Evolutionary conservation across 1,284 basidiomycete species (phyloP), one percentile per base, ranked within the genome.

Genomic region (Irpex rosettiformis): DNA sequence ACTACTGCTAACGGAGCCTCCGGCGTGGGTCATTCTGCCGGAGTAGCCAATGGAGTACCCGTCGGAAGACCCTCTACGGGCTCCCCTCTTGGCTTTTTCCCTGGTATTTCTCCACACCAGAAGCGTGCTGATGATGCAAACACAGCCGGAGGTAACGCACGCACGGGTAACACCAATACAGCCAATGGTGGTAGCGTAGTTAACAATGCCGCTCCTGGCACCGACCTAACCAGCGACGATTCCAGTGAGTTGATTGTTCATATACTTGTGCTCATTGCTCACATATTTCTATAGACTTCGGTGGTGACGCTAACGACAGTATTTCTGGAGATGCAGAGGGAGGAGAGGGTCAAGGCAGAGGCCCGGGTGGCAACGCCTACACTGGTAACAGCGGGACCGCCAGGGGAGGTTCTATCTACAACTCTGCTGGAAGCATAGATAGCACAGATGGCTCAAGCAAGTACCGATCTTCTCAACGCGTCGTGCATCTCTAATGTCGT

Each of bases 351-450:
- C 30, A 58, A 28, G 62, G 60, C 3, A 30, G 29, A 18, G 62
- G 62, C 11, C 62, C 62, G 3, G 62, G 62, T 24, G 62, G 62
- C 33, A 64, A 64, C 42, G 62, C 60, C 4, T 51, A 43, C 37
- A 60, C 62, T 11, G 62, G 62, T 16, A 57, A 60, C 48, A 37
- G 58, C 13, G 62, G 58, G 7, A 33, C 55, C 18, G 30, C 62
- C 33, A 54, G 58, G 13, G 62, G 62, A 30, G 62, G 62, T 1
- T 49, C 53, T 22, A 43, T 64, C 40, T 37, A 24, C 48, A 64
- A 64, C 54, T 57, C 59, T n/a, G 58, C 30, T 28, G 62, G 57
- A 2, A 53, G 30, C 22, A 45, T 62, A 27, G 40, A 49, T 7
- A 63, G 47, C 60, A 57, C 62, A 21, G 58, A 52, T 21, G 56